Evolutionary conservation across 306 rosid genomes (phyloP).

Genomic region (Ormosia semicastrata): DNA sequence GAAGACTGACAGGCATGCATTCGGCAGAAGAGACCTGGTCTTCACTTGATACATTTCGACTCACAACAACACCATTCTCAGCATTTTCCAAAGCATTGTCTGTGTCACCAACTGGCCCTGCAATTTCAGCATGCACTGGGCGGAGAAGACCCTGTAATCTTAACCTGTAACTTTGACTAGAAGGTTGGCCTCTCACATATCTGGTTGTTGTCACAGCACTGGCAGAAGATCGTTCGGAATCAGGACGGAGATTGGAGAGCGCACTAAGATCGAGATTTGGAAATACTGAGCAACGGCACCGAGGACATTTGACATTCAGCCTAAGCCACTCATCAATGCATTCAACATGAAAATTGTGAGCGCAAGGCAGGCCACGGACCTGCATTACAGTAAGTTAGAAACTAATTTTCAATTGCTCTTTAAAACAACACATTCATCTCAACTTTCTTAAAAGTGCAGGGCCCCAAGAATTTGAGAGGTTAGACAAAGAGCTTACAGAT

Average conservation of each 20-base stretch:
- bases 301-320: slow-evolving; percentile 95
- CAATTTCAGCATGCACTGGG: slow-evolving; percentile 65
- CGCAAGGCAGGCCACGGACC: slow-evolving; percentile 99
- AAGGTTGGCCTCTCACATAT: slow-evolving; percentile 73
- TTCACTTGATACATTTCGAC: slow-evolving; percentile 33
- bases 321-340: slow-evolving; percentile 99
- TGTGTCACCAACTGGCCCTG: slow-evolving; percentile 42
- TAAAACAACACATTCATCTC: background rate
- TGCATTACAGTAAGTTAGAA: slow-evolving; percentile 43
- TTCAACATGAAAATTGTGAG: slow-evolving; percentile 96
- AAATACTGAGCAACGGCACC: slow-evolving; percentile 98
- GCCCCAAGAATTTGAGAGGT: background rate
- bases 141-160: slow-evolving; percentile 82
- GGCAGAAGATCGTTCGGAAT: slow-evolving; percentile 73
- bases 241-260: slow-evolving; percentile 82
- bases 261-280: slow-evolving; percentile 99
- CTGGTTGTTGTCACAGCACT: slow-evolving; percentile 66
- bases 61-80: slow-evolving; percentile 48
- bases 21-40: slow-evolving; percentile 34
- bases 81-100: slow-evolving; percentile 52
- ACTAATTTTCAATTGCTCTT: slow-evolving; percentile 6
- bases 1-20: slow-evolving; percentile 37
- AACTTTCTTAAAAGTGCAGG: background rate
- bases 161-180: slow-evolving; percentile 80
- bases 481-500: slow-evolving; percentile 2